A percentile compares a stretch with the other conserved stretches of the same genome.
phyloP scores from a whole-genome alignment of 78 protist species.

The Dictyostelium citrinum region DNA sequence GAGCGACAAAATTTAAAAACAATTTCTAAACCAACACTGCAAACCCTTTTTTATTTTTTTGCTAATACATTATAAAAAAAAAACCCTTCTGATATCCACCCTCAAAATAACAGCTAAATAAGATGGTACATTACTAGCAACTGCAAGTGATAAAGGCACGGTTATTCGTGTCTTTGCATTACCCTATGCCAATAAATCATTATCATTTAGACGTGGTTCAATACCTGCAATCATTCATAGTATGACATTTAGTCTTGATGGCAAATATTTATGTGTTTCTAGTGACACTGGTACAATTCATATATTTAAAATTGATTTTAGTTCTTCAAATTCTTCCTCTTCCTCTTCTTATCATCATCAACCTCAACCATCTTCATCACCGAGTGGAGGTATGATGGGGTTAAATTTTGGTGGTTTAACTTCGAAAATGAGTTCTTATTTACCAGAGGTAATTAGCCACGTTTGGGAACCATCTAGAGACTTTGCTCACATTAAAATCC shows the following conservation, averaged over 20 bases:
- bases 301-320: slow-evolving; percentile 74
- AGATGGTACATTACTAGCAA: slow-evolving; percentile 84
- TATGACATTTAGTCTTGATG: slow-evolving; percentile 52
- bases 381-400: background rate
- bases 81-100: too few relatives aligned
- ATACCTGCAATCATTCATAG: slow-evolving; percentile 78
- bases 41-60: too few relatives aligned
- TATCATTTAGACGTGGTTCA: slow-evolving; percentile 77
- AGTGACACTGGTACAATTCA: slow-evolving; percentile 83
- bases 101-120: too few relatives aligned
- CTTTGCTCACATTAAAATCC: slow-evolving; percentile 70
- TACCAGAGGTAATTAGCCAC: slow-evolving; percentile 67
- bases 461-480: slow-evolving; percentile 79
- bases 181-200: slow-evolving; percentile 64
- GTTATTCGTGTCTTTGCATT: slow-evolving; percentile 82
- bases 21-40: too few relatives aligned
- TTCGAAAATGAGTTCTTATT: background rate
- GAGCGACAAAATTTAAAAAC: too few relatives aligned
- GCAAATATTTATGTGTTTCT: slow-evolving; percentile 57
- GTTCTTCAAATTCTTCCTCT: background rate
- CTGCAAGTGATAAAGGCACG: slow-evolving; percentile 83
- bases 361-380: background rate
- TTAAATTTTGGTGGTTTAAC: background rate
- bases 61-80: too few relatives aligned
- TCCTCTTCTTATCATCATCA: too few relatives aligned